These are phyloP conservation scores for Antrodiella citrinella DNA, from an alignment of 768 basidiomycete species.

Conservation along the genomic window DNA sequence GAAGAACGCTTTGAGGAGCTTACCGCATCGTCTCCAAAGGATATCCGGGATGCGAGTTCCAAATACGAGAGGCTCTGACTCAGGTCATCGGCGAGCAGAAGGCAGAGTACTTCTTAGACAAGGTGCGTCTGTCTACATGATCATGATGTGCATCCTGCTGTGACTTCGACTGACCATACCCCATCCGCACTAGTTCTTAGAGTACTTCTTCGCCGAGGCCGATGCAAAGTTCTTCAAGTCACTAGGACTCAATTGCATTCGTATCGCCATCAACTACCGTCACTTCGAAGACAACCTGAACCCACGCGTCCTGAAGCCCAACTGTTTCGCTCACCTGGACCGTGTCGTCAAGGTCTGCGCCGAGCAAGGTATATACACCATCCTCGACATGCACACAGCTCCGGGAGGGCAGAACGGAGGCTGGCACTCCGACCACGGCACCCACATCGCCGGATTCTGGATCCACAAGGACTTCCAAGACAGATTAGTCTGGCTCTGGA, in stretches of 20 bases:
- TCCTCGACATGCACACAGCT: constrained; percentile 74
- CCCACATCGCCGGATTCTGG: constrained; percentile 71
- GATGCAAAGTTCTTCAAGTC: constrained; percentile 75
- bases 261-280: constrained; percentile 66
- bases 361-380: constrained; percentile 70
- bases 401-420: constrained; percentile 70
- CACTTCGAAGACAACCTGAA: constrained; percentile 81
- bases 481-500: constrained; percentile 71
- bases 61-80: constrained; percentile 61
- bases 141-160: constrained; percentile 4
- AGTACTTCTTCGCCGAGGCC: constrained; percentile 74
- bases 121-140: no score
- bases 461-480: constrained; percentile 82
- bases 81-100: constrained; percentile 57
- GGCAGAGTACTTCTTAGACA: constrained; percentile 76
- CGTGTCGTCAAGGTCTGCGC: constrained; percentile 72
- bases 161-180: no score
- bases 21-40: constrained; percentile 28
- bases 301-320: constrained; percentile 66
- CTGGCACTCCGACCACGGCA: constrained; percentile 74
- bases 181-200: constrained; percentile 48
- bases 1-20: neutral
- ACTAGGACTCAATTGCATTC: constrained; percentile 75
- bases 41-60: constrained; percentile 74
- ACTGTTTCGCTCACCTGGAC: constrained; percentile 79